These are phyloP conservation scores for Solanum lycopersicoides DNA, from an alignment of 257 asterid genomes.

Conservation along the genomic window DNA sequence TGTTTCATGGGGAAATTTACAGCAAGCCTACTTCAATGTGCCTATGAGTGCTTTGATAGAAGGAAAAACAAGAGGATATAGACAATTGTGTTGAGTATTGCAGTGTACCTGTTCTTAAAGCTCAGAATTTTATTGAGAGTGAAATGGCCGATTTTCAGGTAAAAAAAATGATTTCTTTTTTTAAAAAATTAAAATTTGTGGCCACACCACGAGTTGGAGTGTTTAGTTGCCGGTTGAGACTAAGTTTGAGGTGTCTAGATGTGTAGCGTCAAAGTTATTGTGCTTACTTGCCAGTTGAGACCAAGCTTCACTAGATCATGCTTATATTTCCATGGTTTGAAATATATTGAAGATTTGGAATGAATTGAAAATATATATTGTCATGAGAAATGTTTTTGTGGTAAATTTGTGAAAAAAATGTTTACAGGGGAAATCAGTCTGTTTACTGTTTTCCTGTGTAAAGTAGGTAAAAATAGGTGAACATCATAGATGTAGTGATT, in stretches of 20 bases:
- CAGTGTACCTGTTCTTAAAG: constrained; percentile 2
- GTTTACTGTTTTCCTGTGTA: background rate
- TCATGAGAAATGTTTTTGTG: background rate
- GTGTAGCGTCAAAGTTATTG: background rate
- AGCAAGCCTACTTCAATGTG: constrained; percentile 8
- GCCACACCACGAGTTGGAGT: background rate
- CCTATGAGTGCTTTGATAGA: constrained; percentile 5
- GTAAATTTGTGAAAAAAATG: background rate
- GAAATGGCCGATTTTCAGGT: constrained; percentile 5
- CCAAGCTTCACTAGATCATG: no score
- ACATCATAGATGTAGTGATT: background rate
- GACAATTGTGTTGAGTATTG: constrained; percentile 1
- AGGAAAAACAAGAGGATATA: background rate
- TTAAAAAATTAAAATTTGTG: no score
- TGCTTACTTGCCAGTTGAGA: background rate
- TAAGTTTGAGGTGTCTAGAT: background rate
- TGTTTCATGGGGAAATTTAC: background rate
- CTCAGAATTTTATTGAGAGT: constrained; percentile 3
- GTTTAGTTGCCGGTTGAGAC: background rate
- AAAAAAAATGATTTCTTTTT: rapidly evolving
- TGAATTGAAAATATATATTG: background rate
- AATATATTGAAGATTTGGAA: background rate
- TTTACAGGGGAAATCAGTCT: background rate
- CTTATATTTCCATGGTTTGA: background rate
- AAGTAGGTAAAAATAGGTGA: background rate